Conservation (phyloP, 2,329 filamentous ascomycete species). For the Coleophoma cylindrospora region DNA sequence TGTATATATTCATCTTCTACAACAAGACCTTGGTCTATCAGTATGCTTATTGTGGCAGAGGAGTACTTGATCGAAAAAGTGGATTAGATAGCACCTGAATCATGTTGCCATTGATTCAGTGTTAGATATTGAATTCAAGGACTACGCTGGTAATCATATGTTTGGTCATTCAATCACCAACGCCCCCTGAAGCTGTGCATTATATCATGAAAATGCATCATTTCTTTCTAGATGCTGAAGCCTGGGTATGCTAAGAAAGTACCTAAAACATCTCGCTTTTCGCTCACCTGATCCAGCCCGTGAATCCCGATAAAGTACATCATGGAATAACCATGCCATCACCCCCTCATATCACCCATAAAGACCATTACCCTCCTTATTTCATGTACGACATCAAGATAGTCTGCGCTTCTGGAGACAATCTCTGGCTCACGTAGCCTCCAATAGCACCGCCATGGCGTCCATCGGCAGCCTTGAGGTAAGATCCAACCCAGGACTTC, state of each 20-base stretch:
- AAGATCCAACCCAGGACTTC: conserved; percentile 65
- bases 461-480: conserved; percentile 69
- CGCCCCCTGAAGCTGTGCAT: too few species aligned
- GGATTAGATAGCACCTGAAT: too few species aligned
- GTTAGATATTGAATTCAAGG: too few species aligned
- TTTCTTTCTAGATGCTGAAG: conserved; percentile 7
- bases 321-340: not conserved
- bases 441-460: conserved; percentile 67
- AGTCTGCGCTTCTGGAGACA: conserved; percentile 53
- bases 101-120: too few species aligned
- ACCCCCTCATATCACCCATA: conserved; percentile 5
- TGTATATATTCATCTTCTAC: too few species aligned
- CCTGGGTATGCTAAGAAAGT: not conserved
- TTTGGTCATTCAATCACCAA: too few species aligned
- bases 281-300: not conserved
- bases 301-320: too few species aligned
- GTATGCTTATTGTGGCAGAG: too few species aligned
- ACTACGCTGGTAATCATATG: too few species aligned
- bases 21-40: too few species aligned
- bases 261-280: conserved; percentile 2
- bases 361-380: conserved; percentile 13
- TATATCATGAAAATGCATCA: not conserved
- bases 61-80: too few species aligned
- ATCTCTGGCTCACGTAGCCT: conserved; percentile 65
- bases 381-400: conserved; percentile 42